A percentile compares a stretch with the other conserved stretches of the same genome.
Evolutionary conservation across 2,329 filamentous ascomycete genomes (phyloP).

Genomic region (Xylariaceae sp.): DNA sequence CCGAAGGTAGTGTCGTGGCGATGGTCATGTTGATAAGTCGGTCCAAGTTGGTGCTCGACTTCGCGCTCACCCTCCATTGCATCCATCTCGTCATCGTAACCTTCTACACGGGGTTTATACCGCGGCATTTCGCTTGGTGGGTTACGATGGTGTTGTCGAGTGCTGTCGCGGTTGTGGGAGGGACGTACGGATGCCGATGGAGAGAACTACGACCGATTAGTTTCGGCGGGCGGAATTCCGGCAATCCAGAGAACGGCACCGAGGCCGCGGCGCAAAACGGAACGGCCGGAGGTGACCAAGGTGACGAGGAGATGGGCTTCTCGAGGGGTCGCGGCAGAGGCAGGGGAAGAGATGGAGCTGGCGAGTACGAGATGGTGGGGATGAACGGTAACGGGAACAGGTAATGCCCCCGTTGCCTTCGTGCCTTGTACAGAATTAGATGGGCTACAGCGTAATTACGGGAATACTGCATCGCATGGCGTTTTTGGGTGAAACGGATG

Average conservation of each 20-base stretch:
- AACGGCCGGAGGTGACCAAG: conserved; percentile 25
- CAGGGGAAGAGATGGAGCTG: conserved; percentile 56
- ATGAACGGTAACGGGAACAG: conserved; percentile 44
- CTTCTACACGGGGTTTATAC: conserved; percentile 76
- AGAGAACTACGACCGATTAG: conserved; percentile 86
- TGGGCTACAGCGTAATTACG: conserved; percentile 23
- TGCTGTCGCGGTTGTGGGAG: conserved; percentile 58
- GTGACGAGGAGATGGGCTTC: conserved; percentile 53
- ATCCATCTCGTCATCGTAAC: conserved; percentile 78
- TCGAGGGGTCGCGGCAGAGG: conserved; percentile 54
- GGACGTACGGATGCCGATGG: conserved; percentile 90
- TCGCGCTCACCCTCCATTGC: conserved; percentile 85
- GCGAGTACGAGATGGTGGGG: conserved; percentile 68
- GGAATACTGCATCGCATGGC: conserved; percentile 27
- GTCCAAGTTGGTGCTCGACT: conserved; percentile 93
- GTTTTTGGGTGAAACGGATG: conserved; percentile 17
- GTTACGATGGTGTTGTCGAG: conserved; percentile 54
- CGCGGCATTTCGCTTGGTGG: conserved; percentile 88
- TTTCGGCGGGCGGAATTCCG: conserved; percentile 62
- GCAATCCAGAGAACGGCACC: conserved; percentile 40
- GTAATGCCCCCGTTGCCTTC: conserved; percentile 14
- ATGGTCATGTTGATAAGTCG: conserved; percentile 83
- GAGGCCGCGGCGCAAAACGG: conserved; percentile 23
- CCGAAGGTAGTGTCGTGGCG: conserved; percentile 68
- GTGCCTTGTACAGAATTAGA: conserved; percentile 10